Percentiles rank a stretch among this genome's conserved stretches.
phyloP scores from a whole-genome alignment of 2,329 filamentous ascomycete genomes.

The Aspergillus brunneoviolaceus region DNA sequence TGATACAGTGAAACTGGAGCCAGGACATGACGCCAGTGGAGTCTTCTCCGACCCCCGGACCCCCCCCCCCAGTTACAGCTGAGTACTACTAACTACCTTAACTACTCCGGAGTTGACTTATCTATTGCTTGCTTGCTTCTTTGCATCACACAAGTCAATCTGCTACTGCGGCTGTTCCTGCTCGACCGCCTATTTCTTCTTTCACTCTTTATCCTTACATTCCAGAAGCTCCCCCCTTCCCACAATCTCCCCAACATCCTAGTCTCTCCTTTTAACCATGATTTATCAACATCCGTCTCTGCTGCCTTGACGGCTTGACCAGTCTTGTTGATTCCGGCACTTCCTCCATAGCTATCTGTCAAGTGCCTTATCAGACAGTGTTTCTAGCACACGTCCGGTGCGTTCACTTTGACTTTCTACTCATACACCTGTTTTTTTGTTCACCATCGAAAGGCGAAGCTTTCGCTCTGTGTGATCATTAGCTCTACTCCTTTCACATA shows the following conservation, averaged over 20 bases:
- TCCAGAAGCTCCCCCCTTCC: not conserved
- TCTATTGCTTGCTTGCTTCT: constrained; percentile 10
- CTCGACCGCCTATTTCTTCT: constrained; percentile 12
- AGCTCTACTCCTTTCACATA: constrained; percentile 1
- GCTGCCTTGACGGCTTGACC: constrained; percentile 14
- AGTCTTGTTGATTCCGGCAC: not conserved
- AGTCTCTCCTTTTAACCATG: constrained; percentile 13
- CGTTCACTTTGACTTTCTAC: constrained; percentile 14
- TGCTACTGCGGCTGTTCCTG: not conserved
- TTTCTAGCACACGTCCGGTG: constrained; percentile 5
- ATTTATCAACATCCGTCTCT: constrained; percentile 1
- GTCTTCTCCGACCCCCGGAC: not conserved
- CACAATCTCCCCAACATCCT: not conserved
- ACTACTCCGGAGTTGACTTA: not conserved
- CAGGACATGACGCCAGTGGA: constrained; percentile 25
- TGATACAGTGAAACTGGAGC: constrained; percentile 19
- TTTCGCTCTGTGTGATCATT: constrained; percentile 11
- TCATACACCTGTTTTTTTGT: constrained; percentile 4
- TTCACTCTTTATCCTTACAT: constrained; percentile 3
- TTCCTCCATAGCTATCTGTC: constrained; percentile 5
- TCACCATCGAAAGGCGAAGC: not conserved
- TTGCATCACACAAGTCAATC: constrained; percentile 12
- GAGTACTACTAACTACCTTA: no score
- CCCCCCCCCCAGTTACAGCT: not conserved
- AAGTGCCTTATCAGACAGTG: constrained; percentile 9